Evolutionary conservation across 2,329 filamentous ascomycete species (phyloP).

Genomic region (Aureobasidium sp.): DNA sequence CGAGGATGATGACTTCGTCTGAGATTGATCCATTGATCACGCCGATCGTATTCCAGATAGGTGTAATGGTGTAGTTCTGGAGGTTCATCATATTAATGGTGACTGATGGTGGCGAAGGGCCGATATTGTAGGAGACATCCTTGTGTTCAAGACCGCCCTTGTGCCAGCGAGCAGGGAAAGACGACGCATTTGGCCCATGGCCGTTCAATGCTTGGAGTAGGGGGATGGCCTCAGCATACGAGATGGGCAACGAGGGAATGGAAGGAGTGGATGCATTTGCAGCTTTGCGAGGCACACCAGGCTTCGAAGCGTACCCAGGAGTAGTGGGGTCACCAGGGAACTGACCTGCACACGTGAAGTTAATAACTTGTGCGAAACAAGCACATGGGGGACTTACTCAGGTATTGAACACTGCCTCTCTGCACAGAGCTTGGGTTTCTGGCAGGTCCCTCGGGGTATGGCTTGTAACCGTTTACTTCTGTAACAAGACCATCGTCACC

Average conservation of each 20-base stretch:
- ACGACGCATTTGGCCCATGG: constrained; percentile 66
- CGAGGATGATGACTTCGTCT: constrained; percentile 79
- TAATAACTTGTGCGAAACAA: not conserved
- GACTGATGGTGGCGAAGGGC: constrained; percentile 65
- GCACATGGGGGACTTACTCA: constrained; percentile 28
- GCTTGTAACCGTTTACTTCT: constrained; percentile 60
- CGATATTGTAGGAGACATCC: constrained; percentile 76
- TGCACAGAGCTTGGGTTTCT: constrained; percentile 78
- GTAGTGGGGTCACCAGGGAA: constrained; percentile 74
- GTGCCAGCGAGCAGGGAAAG: constrained; percentile 66
- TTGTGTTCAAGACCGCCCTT: constrained; percentile 67
- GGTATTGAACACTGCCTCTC: constrained; percentile 67
- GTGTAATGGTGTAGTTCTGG: constrained; percentile 42
- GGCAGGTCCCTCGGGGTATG: constrained; percentile 80
- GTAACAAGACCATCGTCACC: constrained; percentile 79
- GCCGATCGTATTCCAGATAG: constrained; percentile 69
- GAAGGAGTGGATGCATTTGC: constrained; percentile 63
- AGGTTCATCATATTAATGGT: constrained; percentile 42
- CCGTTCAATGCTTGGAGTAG: constrained; percentile 87
- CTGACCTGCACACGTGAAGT: constrained; percentile 35
- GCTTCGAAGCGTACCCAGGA: constrained; percentile 86
- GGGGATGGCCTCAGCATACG: constrained; percentile 76
- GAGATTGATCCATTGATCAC: constrained; percentile 79
- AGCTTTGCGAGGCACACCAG: constrained; percentile 68
- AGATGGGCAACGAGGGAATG: constrained; percentile 88